These are phyloP conservation scores for Neopestalotiopsis rosae DNA, from an alignment of 2,329 filamentous ascomycete species.

Conservation along the genomic window DNA sequence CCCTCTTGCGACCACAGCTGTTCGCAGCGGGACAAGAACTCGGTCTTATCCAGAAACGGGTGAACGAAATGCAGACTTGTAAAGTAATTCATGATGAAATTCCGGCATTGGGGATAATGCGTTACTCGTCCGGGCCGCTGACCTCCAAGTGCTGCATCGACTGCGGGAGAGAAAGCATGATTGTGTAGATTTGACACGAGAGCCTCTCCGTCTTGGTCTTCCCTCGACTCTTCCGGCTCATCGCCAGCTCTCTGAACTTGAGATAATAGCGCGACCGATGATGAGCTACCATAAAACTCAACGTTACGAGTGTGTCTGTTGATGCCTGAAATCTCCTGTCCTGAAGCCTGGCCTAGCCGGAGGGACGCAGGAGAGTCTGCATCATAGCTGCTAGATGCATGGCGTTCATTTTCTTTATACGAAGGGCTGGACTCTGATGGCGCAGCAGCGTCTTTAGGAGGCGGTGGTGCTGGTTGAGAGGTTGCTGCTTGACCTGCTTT, in stretches of 20 bases:
- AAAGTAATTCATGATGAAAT: slow-evolving; percentile 53
- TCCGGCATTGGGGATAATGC: slow-evolving; percentile 48
- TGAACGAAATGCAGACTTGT: slow-evolving; percentile 54
- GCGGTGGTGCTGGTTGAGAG: slow-evolving; percentile 15
- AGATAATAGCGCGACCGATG: slow-evolving; percentile 49
- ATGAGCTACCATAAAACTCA: slow-evolving; percentile 54
- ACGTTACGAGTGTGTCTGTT: slow-evolving; percentile 50
- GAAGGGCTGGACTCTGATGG: slow-evolving; percentile 24
- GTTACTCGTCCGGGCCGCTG: slow-evolving; percentile 17
- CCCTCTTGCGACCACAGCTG: slow-evolving; percentile 43
- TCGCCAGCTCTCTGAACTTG: slow-evolving; percentile 41
- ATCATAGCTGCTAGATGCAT: neutral
- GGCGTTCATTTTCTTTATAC: slow-evolving; percentile 22
- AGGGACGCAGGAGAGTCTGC: slow-evolving; percentile 2
- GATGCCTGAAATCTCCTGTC: slow-evolving; percentile 47
- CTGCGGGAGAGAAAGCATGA: slow-evolving; percentile 43
- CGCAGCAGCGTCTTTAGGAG: slow-evolving; percentile 13
- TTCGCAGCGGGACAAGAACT: slow-evolving; percentile 48
- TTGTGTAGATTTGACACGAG: slow-evolving; percentile 52
- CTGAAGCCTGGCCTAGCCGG: slow-evolving; percentile 7
- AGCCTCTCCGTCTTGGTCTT: slow-evolving; percentile 36
- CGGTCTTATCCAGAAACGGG: slow-evolving; percentile 51
- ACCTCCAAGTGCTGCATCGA: slow-evolving; percentile 8
- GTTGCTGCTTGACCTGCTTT: neutral
- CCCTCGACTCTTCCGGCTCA: slow-evolving; percentile 21